Base-by-base conservation (phyloP, 305 asterid species). In the Ilex paraguariensis region DNA sequence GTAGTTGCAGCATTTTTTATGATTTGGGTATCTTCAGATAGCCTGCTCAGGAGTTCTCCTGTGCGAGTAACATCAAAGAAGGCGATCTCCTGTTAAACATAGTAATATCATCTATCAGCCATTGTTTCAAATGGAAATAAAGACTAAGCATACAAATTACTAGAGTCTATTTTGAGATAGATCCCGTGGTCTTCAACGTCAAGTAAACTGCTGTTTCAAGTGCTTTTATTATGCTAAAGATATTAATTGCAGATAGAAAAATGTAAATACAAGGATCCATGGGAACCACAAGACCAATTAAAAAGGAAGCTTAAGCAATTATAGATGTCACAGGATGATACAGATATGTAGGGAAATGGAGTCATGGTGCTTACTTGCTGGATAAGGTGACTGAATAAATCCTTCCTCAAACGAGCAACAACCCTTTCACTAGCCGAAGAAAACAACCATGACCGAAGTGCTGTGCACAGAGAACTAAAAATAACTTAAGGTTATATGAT, bases 1-100 rank as follows among this genome's bases (percentile, higher is more conserved):
- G 95, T 83, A 11, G 96, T 90, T 62, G 97, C 97, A 48, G 92
- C 97, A 79, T 72, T 87, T 66, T 90, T 87, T 57, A 90, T 90
- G 61, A 90, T 86, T 73, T 90, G 95, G 28, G 96, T 87, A 76
- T 90, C 97, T 81, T 90, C 97, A 50, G 97, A 90, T 8, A 90
- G 87, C 77, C 97, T 77, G 71, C 95, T 90, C 56, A 90, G 72
- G 63, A 90, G 92, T 73, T 90, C 97, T 60, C 97, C 97, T 3
- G 97, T 87, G 21, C 97, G 88, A 67, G 95, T 87, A 63, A 90
- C 82, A 73, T 90, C 97, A 42, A 76, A 90, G 77, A 90, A 90
- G 16, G 95, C 97, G 72, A 90, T 84, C 70, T 90, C 96, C 96
- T 87, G 62, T 16, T 49, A 14, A 56, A 67, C 4, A 40, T 54